Percentiles rank a stretch among this genome's conserved stretches.
Evolutionary conservation across 371 early-diverging fungal genomes (phyloP).

Genomic region (Mortierella sp.): DNA sequence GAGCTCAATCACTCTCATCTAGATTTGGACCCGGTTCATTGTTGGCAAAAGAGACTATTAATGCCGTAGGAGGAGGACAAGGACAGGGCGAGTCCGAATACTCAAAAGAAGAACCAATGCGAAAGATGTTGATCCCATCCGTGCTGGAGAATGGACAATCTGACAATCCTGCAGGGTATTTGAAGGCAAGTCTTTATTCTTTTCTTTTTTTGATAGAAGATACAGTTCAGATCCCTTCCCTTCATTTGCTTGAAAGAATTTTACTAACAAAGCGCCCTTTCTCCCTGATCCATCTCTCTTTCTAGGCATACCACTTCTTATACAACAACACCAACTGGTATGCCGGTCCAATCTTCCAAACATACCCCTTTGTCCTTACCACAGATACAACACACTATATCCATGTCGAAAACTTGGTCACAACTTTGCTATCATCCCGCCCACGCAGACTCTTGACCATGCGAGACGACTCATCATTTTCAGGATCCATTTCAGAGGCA

Average conservation of each 20-base stretch:
- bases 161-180: slow-evolving; percentile 35
- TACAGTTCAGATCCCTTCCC: no score
- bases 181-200: slow-evolving; percentile 32
- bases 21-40: slow-evolving; percentile 20
- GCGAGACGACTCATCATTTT: slow-evolving; percentile 36
- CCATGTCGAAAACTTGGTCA: slow-evolving; percentile 44
- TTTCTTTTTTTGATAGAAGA: not conserved
- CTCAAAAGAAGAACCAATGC: slow-evolving; percentile 34
- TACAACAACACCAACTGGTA: slow-evolving; percentile 54
- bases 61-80: not conserved
- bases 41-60: slow-evolving; percentile 3
- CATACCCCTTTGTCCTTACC: slow-evolving; percentile 40
- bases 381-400: slow-evolving; percentile 52
- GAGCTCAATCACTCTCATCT: slow-evolving; percentile 32
- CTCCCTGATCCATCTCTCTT: not conserved
- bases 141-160: slow-evolving; percentile 45
- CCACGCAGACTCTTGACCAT: slow-evolving; percentile 45
- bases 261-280: not conserved
- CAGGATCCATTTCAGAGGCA: slow-evolving; percentile 40
- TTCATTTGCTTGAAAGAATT: not conserved
- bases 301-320: slow-evolving; percentile 41
- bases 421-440: slow-evolving; percentile 27
- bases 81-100: slow-evolving; percentile 5
- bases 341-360: slow-evolving; percentile 38
- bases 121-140: slow-evolving; percentile 50